Evolutionary conservation across 2,329 filamentous ascomycete species (phyloP), one percentile per base, ranked within the genome.

Genomic region (Fusarium sp.): DNA sequence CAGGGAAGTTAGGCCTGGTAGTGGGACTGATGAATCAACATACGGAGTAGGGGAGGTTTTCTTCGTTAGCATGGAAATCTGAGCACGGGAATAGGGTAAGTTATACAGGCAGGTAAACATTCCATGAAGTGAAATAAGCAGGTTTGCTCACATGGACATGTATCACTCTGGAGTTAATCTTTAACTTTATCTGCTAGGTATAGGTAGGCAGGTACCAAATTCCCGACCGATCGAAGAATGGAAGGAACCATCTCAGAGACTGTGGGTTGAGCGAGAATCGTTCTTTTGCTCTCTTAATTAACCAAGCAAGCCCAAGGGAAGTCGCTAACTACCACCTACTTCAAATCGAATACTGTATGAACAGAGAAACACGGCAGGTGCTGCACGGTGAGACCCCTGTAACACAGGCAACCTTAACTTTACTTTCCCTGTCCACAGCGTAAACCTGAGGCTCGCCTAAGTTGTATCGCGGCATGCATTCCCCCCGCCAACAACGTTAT

Each of bases 391-490:
- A 51, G 46, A 69, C 66, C 70, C 69, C 60, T 73, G 72, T 69
- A 66, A n/a, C 56, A 25, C 21, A 49, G 44, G 44, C 38, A 63
- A 42, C 44, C 44, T 72, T 65, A 72, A 72, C 69, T 70, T 70
- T 70, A 65, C 58, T 54, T 69, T 44, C 45, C 66, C 39, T 56
- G 48, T 45, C 33, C 54, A 38, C 59, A 48, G 57, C 52, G 35
- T 66, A 61, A 70, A 72, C 66, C 70, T 73, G 70, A 73, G 62
- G 70, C 59, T 73, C 70, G 70, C 62, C 61, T 71, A 67, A 68
- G 57, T 63, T 58, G 66, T 63, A 73, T 73, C 70, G 63, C 52
- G 55, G 45, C 59, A 68, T 68, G 62, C 59, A 63, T 61, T 39
- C 56, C 70, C 48, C 60, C 66, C 63, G 55, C 59, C 66, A 65